phyloP scores from a whole-genome alignment of 2,329 filamentous ascomycete genomes.

The Hysterium pulicare region DNA sequence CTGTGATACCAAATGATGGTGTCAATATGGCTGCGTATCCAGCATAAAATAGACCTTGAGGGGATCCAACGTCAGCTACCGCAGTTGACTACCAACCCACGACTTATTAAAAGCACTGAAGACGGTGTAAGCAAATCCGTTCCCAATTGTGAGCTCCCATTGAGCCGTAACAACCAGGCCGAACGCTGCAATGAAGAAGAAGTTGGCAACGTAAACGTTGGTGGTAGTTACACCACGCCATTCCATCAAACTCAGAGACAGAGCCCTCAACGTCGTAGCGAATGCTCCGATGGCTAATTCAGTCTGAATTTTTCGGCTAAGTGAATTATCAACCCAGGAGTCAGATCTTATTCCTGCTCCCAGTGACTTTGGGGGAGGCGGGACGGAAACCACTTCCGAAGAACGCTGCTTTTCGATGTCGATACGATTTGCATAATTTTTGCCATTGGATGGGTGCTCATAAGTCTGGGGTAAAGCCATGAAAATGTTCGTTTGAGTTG shows the following conservation, averaged over 20 bases:
- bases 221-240: slow-evolving; percentile 50
- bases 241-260: slow-evolving; percentile 55
- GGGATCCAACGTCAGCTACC: no score
- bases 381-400: no score
- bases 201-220: slow-evolving; percentile 54
- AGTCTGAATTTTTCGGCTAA: no score
- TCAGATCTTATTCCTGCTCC: no score
- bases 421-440: no score
- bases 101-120: slow-evolving; percentile 51
- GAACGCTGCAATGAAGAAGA: slow-evolving; percentile 52
- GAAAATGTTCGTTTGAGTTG: no score
- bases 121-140: slow-evolving; percentile 53
- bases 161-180: slow-evolving; percentile 55
- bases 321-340: no score
- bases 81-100: no score
- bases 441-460: no score
- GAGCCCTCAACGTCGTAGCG: slow-evolving; percentile 52
- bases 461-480: no score
- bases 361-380: no score
- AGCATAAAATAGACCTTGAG: slow-evolving; percentile 48
- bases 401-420: no score
- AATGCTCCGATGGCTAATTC: slow-evolving; percentile 53
- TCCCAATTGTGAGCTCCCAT: slow-evolving; percentile 54
- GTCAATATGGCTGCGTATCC: slow-evolving; percentile 50
- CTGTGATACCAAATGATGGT: slow-evolving; percentile 45